A percentile compares a stretch with the other conserved stretches of the same genome.
Conservation (phyloP, 2,329 filamentous ascomycete species). For the Fusarium avenaceum region DNA sequence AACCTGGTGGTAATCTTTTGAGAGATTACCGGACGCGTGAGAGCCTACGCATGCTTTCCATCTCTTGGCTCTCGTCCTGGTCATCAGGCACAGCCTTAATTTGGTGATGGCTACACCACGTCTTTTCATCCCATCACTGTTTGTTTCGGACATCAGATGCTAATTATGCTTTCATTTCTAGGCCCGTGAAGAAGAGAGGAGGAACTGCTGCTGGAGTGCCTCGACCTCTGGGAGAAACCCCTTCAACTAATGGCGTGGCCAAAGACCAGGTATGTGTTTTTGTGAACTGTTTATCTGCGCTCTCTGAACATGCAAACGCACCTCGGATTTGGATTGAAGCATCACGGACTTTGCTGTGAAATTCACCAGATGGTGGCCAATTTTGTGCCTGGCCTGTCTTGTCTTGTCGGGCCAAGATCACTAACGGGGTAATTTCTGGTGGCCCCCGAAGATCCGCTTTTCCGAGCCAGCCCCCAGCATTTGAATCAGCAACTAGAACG, state of each 20-base stretch:
- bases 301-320: not conserved
- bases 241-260: conserved; percentile 68
- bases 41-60: conserved; percentile 30
- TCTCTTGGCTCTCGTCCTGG: conserved; percentile 25
- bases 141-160: conserved; percentile 17
- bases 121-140: not conserved
- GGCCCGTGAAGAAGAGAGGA: conserved; percentile 79
- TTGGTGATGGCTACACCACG: not conserved
- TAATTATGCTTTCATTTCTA: conserved; percentile 56
- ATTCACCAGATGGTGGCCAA: conserved; percentile 36
- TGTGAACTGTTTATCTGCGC: not conserved
- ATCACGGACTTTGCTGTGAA: conserved; percentile 18
- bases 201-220: conserved; percentile 77
- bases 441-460: conserved; percentile 48
- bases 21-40: conserved; percentile 23
- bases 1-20: not conserved
- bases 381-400: conserved; percentile 30
- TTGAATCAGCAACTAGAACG: conserved; percentile 30
- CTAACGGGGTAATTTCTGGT: conserved; percentile 46
- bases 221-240: conserved; percentile 73
- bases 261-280: conserved; percentile 64
- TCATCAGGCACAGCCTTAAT: conserved; percentile 4
- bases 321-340: not conserved
- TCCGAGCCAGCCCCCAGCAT: conserved; percentile 43
- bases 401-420: conserved; percentile 30